Conservation (phyloP, 768 basidiomycete genomes). For the Macrolepiota dolichaula region DNA sequence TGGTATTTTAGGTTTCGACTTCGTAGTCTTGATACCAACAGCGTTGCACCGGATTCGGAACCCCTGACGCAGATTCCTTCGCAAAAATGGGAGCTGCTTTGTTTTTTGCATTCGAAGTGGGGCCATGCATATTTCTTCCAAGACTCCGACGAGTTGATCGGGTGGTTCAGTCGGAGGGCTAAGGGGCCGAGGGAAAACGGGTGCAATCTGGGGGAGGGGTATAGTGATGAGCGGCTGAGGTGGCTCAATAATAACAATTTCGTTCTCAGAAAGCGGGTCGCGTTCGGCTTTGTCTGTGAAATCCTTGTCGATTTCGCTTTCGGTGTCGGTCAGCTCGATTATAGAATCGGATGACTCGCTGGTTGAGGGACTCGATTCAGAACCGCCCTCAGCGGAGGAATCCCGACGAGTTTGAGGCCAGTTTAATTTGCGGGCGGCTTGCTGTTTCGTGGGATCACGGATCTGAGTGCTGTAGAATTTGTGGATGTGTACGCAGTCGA, state of each 20-base stretch:
- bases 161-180: neutral
- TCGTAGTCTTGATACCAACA: slow-evolving; percentile 8
- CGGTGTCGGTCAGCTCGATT: neutral
- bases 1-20: neutral
- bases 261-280: slow-evolving; percentile 8
- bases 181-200: neutral
- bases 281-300: neutral
- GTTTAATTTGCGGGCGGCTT: slow-evolving; percentile 8
- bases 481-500: neutral
- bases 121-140: slow-evolving; percentile 5
- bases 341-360: slow-evolving; percentile 1
- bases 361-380: neutral
- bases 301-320: neutral
- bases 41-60: slow-evolving; percentile 14
- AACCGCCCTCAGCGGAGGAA: neutral
- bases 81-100: slow-evolving; percentile 13
- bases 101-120: slow-evolving; percentile 10
- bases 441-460: neutral
- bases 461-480: neutral
- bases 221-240: slow-evolving; percentile 17
- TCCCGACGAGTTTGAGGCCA: neutral
- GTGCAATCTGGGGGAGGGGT: slow-evolving; percentile 16
- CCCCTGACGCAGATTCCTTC: slow-evolving; percentile 12
- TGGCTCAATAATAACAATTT: slow-evolving; percentile 12
- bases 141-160: neutral